Percentiles rank a stretch among this genome's conserved stretches.
phyloP scores from a whole-genome alignment of 345 rosid species.

The Pugionium dolabratum region DNA sequence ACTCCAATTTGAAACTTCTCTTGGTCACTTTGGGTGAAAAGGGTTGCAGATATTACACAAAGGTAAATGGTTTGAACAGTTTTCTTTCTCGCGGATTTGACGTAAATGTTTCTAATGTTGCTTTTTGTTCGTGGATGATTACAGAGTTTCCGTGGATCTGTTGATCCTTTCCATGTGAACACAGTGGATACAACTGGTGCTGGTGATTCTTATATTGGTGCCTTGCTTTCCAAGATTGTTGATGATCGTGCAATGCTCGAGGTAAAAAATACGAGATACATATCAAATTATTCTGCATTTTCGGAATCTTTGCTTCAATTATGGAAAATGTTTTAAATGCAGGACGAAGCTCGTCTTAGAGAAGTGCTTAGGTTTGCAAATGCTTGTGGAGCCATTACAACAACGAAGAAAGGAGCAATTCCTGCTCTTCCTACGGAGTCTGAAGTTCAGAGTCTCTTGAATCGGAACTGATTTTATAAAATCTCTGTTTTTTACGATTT shows the following conservation, averaged over 20 bases:
- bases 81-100: background rate
- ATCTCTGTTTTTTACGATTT: background rate
- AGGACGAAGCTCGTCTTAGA: slow-evolving; percentile 79
- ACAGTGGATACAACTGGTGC: slow-evolving; percentile 95
- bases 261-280: slow-evolving; percentile 41
- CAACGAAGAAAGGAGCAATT: slow-evolving; percentile 96
- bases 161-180: slow-evolving; percentile 74
- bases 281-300: background rate
- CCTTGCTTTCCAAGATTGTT: slow-evolving; percentile 76
- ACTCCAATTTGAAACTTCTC: slow-evolving; percentile 72
- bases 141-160: slow-evolving; percentile 75
- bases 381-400: slow-evolving; percentile 98
- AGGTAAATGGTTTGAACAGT: slow-evolving; percentile 48
- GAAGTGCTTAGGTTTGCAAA: slow-evolving; percentile 73
- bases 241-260: slow-evolving; percentile 69
- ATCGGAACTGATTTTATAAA: slow-evolving; percentile 29
- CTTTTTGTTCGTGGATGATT: slow-evolving; percentile 2
- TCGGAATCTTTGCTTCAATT: background rate
- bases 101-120: background rate
- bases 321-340: slow-evolving; percentile 8
- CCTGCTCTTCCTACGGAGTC: slow-evolving; percentile 81
- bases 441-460: slow-evolving; percentile 56
- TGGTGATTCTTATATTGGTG: slow-evolving; percentile 92
- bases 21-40: slow-evolving; percentile 91
- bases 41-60: slow-evolving; percentile 93